Evolutionary conservation across 306 rosid genomes (phyloP).

Genomic region (Cercis canadensis): DNA sequence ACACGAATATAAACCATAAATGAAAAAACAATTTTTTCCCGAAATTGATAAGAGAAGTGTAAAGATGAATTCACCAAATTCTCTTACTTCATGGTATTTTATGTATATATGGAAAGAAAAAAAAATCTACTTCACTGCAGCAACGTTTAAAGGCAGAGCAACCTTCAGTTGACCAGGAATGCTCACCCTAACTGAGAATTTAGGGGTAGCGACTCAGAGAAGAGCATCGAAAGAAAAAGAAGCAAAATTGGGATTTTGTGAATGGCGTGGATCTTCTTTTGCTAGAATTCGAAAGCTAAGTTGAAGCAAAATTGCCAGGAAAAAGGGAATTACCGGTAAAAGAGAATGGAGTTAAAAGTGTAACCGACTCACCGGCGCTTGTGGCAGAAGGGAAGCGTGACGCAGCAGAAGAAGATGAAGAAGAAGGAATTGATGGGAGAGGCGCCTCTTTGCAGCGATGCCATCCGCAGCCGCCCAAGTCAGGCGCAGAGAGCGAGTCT

Average conservation of each 20-base stretch:
- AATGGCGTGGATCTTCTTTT: constrained; percentile 2
- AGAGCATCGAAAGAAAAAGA: background rate
- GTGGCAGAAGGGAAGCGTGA: background rate
- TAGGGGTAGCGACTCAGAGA: background rate
- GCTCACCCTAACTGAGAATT: background rate
- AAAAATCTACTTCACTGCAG: background rate
- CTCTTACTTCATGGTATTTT: no score
- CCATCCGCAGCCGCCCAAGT: background rate
- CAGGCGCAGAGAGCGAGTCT: background rate
- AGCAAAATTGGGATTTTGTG: background rate
- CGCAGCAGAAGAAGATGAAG: background rate
- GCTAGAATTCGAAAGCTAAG: background rate
- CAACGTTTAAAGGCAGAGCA: background rate
- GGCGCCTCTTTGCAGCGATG: background rate
- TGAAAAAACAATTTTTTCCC: background rate
- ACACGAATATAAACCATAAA: background rate
- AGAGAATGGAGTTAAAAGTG: constrained; percentile 12
- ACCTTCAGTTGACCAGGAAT: background rate
- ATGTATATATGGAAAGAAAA: background rate
- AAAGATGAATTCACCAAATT: constrained; percentile 24
- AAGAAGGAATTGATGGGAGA: background rate
- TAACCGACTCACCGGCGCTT: constrained; percentile 16
- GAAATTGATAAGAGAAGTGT: background rate
- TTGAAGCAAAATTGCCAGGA: background rate
- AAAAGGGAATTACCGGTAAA: constrained; percentile 23